Base-by-base conservation (phyloP, 495 filamentous ascomycete species). In the Penicillium soppii region DNA sequence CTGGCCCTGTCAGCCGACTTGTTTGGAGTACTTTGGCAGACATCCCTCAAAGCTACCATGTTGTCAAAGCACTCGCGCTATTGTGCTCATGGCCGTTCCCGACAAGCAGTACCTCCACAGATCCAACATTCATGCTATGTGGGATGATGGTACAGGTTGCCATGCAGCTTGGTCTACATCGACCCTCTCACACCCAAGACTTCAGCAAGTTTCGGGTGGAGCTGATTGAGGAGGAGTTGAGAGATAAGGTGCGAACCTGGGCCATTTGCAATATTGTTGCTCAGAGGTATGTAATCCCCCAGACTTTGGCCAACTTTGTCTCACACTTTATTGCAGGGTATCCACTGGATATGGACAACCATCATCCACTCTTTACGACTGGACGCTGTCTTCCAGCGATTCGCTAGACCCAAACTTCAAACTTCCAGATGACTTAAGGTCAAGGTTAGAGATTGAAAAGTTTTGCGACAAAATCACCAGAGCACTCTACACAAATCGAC, bases 71-170 rank as follows among this genome's bases (percentile, higher is more conserved):
- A 7, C 78, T 97, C 32, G 92, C 88, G 67, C 65, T 97, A 21
- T 75, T 97, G 32, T 97, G 91, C 70, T 87, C 88, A 7, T 97
- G 91, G 91, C 91, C 91, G 9, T 78, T 95, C 19, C 91, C 91
- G 4, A 90, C 86, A 3, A 92, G 86, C 65, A 92, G 87, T 17
- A 95, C 90, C 6, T 88, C 88, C 4, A 83, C 82, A 6, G 91
- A 97, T 65, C 89, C 90, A 2, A 96, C 91, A 0, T 92, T 95
- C 59, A 95, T 95, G 72, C 75, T 95, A 9, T 85, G 87, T 59
- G 91, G 91, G 22, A 79, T 94, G 59, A 92, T 96, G 91, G 88
- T 95, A 79, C 91, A 95, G 65, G 84, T 92, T 45, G 89, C 91
- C 12, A 92, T 92, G 69, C 90, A 92, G 54, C 87, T 92, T 49